phyloP scores from a whole-genome alignment of 75 land plant species.

The Selaginella moellendorffii region DNA sequence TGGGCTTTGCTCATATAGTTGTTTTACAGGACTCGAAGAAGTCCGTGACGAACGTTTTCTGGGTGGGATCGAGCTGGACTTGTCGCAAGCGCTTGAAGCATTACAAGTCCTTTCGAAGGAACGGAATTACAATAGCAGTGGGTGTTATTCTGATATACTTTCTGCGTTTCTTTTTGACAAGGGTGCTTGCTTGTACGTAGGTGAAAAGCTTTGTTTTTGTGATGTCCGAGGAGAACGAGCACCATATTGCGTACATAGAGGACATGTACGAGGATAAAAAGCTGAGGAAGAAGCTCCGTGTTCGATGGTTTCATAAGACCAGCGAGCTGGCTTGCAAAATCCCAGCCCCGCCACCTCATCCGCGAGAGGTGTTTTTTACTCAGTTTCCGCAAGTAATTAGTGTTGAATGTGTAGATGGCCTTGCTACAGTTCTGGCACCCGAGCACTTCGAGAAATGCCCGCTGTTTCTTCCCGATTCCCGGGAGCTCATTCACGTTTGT shows the following conservation, averaged over 20 bases:
- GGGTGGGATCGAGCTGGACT: constrained; percentile 60
- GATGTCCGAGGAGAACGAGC: constrained; percentile 61
- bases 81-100: constrained; percentile 77
- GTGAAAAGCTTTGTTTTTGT: constrained; percentile 62
- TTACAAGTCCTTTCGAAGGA: constrained; percentile 54
- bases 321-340: constrained; percentile 52
- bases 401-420: constrained; percentile 87
- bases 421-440: constrained; percentile 55
- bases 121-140: constrained; percentile 58
- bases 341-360: constrained; percentile 43
- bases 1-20: too few species aligned
- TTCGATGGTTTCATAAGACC: constrained; percentile 84
- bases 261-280: constrained; percentile 94
- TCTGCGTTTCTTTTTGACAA: background rate
- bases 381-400: constrained; percentile 70
- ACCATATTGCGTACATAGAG: constrained; percentile 79
- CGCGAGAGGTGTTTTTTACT: constrained; percentile 70
- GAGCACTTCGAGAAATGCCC: constrained; percentile 57
- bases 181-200: constrained; percentile 12
- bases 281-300: constrained; percentile 68
- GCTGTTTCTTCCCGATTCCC: constrained; percentile 14
- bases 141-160: constrained; percentile 9
- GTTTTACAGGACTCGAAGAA: constrained; percentile 16
- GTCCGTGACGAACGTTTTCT: constrained; percentile 32
- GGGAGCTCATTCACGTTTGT: constrained; percentile 39